Evolutionary conservation across 139 green algal genomes (phyloP), one percentile per base, ranked within the genome.

Genomic region (Chlamydomonas sp.): DNA sequence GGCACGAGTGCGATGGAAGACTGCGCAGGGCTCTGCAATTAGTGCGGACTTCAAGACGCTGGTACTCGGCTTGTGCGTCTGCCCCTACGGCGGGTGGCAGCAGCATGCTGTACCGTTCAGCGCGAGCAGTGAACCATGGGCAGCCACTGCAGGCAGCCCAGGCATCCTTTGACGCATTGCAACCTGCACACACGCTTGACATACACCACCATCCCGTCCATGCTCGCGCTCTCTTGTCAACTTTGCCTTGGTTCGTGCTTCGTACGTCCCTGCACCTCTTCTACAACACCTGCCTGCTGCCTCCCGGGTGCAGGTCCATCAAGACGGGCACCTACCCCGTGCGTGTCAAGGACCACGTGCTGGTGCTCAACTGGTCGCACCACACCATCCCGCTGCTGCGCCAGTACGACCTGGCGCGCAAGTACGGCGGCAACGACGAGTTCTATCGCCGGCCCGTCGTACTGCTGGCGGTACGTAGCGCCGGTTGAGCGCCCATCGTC

Each of bases 391-490:
- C 85, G 57, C 72, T 92, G 71, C 85, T 90, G 63, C 84, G 80
- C 68, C 89, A 73, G 57, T 79, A 75, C 67, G 77, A 69, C 60
- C 79, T 72, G 57, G 64, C 69, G 1, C 68, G 75, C 64, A 18
- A n/a, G 71, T 90, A 83, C 62, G 58, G 31, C 17, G 77, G 79
- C 7, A 86, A 88, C n/a, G 78, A 87, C 75, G n/a, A 49, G 0
- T 90, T 92, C 75, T 92, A 89, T 74, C 57, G 72, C 12, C 73
- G 66, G 31, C 89, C 89, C 9, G 72, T 92, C 2, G 89, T 90
- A 2, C 72, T 92, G 49, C 59, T 92, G 75, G 77, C 80, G 80
- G 80, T 85, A 49, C 15, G 80, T 66, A 67, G 8, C 63, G 9
- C 63, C 63, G 8, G 8, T 8, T 15, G 8, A 8, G 63, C 63